Percentiles rank a stretch among this genome's conserved stretches.
Evolutionary conservation across 2,329 filamentous ascomycete genomes (phyloP).

Genomic region (Fusarium decemcellulare): DNA sequence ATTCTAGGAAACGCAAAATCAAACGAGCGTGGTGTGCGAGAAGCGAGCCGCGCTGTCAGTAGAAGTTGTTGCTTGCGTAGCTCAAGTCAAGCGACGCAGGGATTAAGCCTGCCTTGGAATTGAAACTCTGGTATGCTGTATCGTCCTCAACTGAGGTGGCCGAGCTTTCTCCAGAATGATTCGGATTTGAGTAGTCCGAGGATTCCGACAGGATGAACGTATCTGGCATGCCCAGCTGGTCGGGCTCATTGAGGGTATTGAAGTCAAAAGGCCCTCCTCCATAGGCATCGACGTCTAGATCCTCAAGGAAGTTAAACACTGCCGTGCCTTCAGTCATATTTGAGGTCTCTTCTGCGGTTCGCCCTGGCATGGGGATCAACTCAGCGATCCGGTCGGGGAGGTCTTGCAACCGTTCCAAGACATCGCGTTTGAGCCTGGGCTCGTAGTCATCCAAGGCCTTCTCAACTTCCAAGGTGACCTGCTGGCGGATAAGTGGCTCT

Average conservation of each 20-base stretch:
- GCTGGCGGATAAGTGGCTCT: conserved; percentile 18
- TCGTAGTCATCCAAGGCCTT: conserved; percentile 16
- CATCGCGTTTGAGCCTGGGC: conserved; percentile 16
- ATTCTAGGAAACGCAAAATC: neutral
- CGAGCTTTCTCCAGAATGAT: conserved; percentile 29
- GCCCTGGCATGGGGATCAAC: conserved; percentile 20
- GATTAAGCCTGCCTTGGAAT: conserved; percentile 10
- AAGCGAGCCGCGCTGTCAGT: neutral
- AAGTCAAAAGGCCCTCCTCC: conserved; percentile 13
- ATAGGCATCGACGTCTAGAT: conserved; percentile 3
- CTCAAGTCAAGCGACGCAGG: neutral
- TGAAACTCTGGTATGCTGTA: conserved; percentile 15
- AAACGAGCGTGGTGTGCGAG: neutral
- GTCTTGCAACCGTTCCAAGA: conserved; percentile 25
- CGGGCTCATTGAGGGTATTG: neutral
- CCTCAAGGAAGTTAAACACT: conserved; percentile 13
- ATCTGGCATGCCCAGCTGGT: neutral
- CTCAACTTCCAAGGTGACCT: conserved; percentile 19
- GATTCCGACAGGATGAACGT: neutral
- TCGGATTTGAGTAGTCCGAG: conserved; percentile 31
- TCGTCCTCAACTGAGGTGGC: conserved; percentile 33
- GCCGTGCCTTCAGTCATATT: conserved; percentile 4
- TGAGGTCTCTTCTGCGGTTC: conserved; percentile 30
- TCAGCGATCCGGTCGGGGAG: conserved; percentile 21
- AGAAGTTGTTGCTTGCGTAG: neutral